Evolutionary conservation across 2,329 filamentous ascomycete species (phyloP), one percentile per base, ranked within the genome.

Genomic region (Grosmannia serpens): DNA sequence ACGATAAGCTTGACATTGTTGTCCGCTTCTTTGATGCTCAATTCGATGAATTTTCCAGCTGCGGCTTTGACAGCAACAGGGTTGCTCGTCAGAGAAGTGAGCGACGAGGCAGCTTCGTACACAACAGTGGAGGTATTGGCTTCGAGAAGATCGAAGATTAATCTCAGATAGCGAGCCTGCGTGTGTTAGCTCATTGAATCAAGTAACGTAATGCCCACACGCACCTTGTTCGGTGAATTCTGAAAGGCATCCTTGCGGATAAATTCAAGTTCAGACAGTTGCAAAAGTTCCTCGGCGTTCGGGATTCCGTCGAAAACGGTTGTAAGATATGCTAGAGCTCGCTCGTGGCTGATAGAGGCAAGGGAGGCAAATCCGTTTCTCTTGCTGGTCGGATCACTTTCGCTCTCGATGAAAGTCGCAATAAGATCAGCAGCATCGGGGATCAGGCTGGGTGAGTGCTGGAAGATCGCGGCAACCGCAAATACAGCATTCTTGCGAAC

Each of bases 1-100:
- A 99, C 94, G 65, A 99, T 99, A 52, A 99, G 85, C 76, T 99
- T 99, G 63, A 99, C 94, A 69, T 99, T 99, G 78, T 99, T 99
- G 72, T 99, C 94, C 0, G 94, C 87, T 74, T 97, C 94, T 75
- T 95, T 96, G 70, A 99, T 96, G 70, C 88, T 91, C 10, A 99
- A 79, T 72, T 99, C 94, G 63, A 97, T 96, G 70, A 99, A 94
- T 70, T 99, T 99, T 65, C 84, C 83, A 17, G 94, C 94, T 11
- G 94, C 94, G 29, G 94, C 94, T 75, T 97, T 99, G 60, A 99
- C 92, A 22, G 94, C 94, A 15, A 99, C 94, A 1, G 94, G 92
- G 74, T 99, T 99, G 73, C 84, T 95, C 24, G 94, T 99, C 57
- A 99, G 82, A 1, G 91, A 86, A 8, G 92, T 97, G 59, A 99